Evolutionary conservation across 2,329 filamentous ascomycete genomes (phyloP).

Genomic region (Alternaria sp.): DNA sequence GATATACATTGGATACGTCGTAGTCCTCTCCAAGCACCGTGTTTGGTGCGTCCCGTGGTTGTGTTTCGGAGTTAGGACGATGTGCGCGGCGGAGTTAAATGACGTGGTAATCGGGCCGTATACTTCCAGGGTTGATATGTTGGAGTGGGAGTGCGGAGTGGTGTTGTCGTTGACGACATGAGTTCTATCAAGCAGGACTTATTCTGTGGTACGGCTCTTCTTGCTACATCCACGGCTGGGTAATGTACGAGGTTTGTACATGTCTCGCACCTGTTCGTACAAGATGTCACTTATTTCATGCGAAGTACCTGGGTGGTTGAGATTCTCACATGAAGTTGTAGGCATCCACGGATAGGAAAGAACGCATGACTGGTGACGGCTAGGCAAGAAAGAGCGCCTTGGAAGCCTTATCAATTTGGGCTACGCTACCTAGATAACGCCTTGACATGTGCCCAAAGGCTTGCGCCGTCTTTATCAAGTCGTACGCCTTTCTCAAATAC

Average conservation of each 20-base stretch:
- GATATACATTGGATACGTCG: not conserved
- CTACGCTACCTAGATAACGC: not conserved
- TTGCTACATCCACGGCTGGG: too few species aligned
- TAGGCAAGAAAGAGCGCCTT: not conserved
- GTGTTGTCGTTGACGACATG: not conserved
- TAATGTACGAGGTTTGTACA: too few species aligned
- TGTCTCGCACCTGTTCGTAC: too few species aligned
- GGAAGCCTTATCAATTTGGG: not conserved
- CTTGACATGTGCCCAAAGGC: not conserved
- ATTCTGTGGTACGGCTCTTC: too few species aligned
- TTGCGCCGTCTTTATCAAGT: not conserved
- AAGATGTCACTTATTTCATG: not conserved
- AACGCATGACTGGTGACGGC: not conserved
- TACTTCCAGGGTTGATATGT: not conserved
- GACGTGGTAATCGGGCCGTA: not conserved
- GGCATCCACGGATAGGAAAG: too few species aligned
- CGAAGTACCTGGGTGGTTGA: not conserved
- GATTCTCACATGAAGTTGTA: not conserved
- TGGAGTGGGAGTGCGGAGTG: not conserved
- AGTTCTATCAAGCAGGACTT: too few species aligned
- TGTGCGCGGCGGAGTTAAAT: not conserved
- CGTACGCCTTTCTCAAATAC: too few species aligned
- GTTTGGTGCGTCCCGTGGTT: not conserved
- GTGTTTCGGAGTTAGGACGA: not conserved
- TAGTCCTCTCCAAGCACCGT: not conserved